Conservation (phyloP, 1,139 yeast species). For the Kluyveromyces sp. region DNA sequence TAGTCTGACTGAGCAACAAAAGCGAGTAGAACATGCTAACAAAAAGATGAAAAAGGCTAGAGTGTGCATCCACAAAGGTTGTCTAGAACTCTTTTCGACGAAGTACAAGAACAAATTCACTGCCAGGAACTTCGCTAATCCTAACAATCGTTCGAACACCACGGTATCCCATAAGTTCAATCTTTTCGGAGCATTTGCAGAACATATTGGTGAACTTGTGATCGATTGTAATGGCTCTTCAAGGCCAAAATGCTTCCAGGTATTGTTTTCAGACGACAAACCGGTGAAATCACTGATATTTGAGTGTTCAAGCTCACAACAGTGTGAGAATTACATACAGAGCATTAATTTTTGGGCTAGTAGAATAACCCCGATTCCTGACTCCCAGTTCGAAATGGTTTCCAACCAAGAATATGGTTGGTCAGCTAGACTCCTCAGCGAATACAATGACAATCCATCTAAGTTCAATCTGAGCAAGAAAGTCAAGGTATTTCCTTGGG, state of each 20-base stretch:
- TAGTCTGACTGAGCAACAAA: background rate
- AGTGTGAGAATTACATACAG: constrained; percentile 50
- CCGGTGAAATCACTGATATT: background rate
- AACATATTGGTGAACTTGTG: constrained; percentile 1
- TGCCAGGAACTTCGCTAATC: background rate
- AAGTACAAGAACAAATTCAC: constrained; percentile 3
- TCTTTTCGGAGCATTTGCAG: constrained; percentile 7
- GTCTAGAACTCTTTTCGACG: constrained; percentile 2
- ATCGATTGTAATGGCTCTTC: constrained; percentile 3
- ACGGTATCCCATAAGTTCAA: background rate
- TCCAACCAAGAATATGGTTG: constrained; percentile 82
- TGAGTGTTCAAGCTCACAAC: constrained; percentile 2
- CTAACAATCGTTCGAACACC: background rate
- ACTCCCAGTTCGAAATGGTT: constrained; percentile 45
- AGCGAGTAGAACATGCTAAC: constrained; percentile 1
- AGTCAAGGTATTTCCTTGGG: constrained; percentile 33
- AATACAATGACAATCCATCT: constrained; percentile 3
- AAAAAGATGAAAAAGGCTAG: constrained; percentile 4
- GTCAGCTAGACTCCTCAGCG: constrained; percentile 36
- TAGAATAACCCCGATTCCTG: constrained; percentile 70
- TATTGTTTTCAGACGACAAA: constrained; percentile 1
- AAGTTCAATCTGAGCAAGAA: constrained; percentile 1
- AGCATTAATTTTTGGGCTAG: constrained; percentile 91
- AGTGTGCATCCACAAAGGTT: constrained; percentile 2
- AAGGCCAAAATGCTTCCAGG: constrained; percentile 3